phyloP scores from a whole-genome alignment of 305 asterid species.

The Solanum hybrid region DNA sequence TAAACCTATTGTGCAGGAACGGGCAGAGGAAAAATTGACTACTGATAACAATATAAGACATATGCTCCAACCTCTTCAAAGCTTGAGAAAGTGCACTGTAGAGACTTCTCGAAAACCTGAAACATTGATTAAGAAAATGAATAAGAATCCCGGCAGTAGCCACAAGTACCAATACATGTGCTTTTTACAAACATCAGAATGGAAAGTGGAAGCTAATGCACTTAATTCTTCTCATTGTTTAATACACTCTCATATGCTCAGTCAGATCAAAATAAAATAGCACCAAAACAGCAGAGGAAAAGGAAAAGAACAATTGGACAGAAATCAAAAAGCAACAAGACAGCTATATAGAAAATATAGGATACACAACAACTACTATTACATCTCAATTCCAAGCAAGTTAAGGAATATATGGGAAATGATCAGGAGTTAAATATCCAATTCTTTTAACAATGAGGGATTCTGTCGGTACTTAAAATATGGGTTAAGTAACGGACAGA shows the following conservation, averaged over 20 bases:
- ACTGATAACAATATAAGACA: slow-evolving; percentile 1
- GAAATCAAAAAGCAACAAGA: not conserved
- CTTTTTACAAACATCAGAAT: not conserved
- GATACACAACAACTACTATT: not conserved
- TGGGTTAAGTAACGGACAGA: not conserved
- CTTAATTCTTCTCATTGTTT: not conserved
- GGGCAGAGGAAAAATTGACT: not conserved
- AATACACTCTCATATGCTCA: not conserved
- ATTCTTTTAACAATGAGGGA: not conserved
- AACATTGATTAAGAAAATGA: slow-evolving; percentile 13
- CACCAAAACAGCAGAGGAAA: not conserved
- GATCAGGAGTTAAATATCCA: not conserved
- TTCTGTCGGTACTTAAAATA: not conserved
- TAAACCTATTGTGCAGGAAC: not conserved
- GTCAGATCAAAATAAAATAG: not conserved
- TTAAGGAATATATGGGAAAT: not conserved
- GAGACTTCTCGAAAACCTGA: slow-evolving; percentile 81
- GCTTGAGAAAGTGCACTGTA: slow-evolving; percentile 66
- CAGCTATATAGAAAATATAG: not conserved
- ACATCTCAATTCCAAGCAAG: not conserved
- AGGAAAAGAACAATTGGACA: not conserved
- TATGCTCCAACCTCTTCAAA: slow-evolving; percentile 58
- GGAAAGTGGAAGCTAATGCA: not conserved
- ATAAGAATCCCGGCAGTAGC: not conserved
- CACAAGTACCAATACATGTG: not conserved